phyloP scores from a whole-genome alignment of 2,329 filamentous ascomycete species.

The Talaromyces atroroseus region DNA sequence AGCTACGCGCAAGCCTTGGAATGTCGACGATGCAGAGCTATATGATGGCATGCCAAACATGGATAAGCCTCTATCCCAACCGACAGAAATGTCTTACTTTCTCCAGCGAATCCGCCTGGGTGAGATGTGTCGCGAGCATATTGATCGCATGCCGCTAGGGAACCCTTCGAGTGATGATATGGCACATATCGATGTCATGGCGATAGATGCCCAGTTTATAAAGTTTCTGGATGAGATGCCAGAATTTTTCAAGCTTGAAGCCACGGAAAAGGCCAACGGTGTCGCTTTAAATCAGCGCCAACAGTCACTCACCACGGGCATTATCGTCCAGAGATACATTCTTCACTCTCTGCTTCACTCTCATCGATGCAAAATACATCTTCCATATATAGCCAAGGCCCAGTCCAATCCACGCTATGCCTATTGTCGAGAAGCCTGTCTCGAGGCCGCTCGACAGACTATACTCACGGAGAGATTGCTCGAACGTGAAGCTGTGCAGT shows the following conservation, averaged over 20 bases:
- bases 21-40: constrained; percentile 33
- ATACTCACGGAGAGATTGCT: constrained; percentile 23
- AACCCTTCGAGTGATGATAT: constrained; percentile 16
- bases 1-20: constrained; percentile 31
- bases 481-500: constrained; percentile 17
- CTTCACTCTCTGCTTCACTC: constrained; percentile 31
- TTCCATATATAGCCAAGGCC: constrained; percentile 30
- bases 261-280: background rate
- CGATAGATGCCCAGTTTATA: constrained; percentile 31
- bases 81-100: constrained; percentile 37
- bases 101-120: constrained; percentile 31
- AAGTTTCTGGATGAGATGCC: constrained; percentile 26
- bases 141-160: constrained; percentile 28
- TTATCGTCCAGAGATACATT: constrained; percentile 30
- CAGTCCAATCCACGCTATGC: constrained; percentile 25
- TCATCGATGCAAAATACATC: constrained; percentile 34
- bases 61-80: constrained; percentile 19
- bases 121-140: constrained; percentile 33
- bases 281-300: constrained; percentile 9
- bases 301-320: constrained; percentile 11
- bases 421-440: constrained; percentile 31
- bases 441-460: constrained; percentile 29
- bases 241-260: constrained; percentile 27
- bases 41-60: constrained; percentile 22
- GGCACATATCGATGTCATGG: constrained; percentile 26